phyloP scores from a whole-genome alignment of 1,284 basidiomycete species.

The Ganoderma sinense region DNA sequence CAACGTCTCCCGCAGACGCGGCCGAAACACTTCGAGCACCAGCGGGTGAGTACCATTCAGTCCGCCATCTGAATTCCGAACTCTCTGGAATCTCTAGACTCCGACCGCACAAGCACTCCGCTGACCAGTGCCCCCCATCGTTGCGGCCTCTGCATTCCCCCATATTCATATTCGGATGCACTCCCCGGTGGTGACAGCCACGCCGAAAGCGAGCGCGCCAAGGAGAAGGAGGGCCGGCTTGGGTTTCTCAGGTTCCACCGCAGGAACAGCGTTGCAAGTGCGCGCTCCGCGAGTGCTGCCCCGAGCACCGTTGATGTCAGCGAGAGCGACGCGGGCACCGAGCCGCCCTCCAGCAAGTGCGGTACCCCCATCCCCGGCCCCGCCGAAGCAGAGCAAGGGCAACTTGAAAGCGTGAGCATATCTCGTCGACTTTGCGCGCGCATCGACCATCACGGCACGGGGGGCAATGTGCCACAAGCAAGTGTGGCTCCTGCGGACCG shows the following conservation, averaged over 20 bases:
- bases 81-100: too few relatives aligned
- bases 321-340: slow-evolving; percentile 25
- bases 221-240: slow-evolving; percentile 14
- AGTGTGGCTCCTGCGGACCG: slow-evolving; percentile 8
- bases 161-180: neutral
- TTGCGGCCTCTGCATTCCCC: slow-evolving; percentile 3
- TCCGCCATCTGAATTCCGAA: slow-evolving; percentile 2
- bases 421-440: slow-evolving; percentile 11
- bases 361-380: slow-evolving; percentile 19
- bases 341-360: slow-evolving; percentile 24
- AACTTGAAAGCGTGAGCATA: slow-evolving; percentile 30
- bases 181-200: neutral
- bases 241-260: slow-evolving; percentile 24
- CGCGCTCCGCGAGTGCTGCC: slow-evolving; percentile 20
- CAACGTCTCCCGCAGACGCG: slow-evolving; percentile 32
- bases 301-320: slow-evolving; percentile 1
- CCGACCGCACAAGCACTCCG: neutral
- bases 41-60: slow-evolving; percentile 27
- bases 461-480: slow-evolving; percentile 3
- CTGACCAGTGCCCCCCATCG: neutral
- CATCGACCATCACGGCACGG: slow-evolving; percentile 2
- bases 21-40: slow-evolving; percentile 18
- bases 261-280: slow-evolving; percentile 29
- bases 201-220: slow-evolving; percentile 12
- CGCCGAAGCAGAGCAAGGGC: neutral